phyloP scores from a whole-genome alignment of 148 eudicot genomes.

The Camellia lanceoleosa region DNA sequence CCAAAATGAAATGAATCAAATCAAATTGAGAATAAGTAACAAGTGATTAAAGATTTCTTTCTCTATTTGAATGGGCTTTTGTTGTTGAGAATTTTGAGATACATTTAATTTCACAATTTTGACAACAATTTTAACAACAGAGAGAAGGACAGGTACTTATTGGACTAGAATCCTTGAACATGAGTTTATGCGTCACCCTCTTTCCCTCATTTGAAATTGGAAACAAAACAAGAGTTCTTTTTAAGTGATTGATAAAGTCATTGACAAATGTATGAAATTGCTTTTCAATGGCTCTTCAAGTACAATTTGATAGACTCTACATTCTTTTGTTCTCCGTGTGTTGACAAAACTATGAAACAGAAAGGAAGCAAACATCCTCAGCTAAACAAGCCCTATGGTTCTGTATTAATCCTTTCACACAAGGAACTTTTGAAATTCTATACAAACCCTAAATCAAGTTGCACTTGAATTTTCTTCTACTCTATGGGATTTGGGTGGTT shows the following conservation, averaged over 20 bases:
- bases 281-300: constrained; percentile 2
- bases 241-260: not conserved
- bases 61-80: not conserved
- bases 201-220: not conserved
- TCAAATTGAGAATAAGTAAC: not conserved
- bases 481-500: too few relatives aligned
- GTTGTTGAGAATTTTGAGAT: not conserved
- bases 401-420: not conserved
- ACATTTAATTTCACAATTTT: not conserved
- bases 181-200: not conserved
- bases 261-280: not conserved
- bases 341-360: not conserved
- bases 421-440: not conserved
- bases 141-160: not conserved
- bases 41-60: not conserved
- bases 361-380: not conserved
- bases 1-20: constrained; percentile 3
- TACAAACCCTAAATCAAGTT: not conserved
- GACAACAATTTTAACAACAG: not conserved
- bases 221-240: not conserved
- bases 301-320: not conserved
- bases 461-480: not conserved
- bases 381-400: not conserved
- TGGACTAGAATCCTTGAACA: not conserved
- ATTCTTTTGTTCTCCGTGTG: not conserved